phyloP scores from a whole-genome alignment of 2,329 filamentous ascomycete species.

The Fusarium heterosporum region DNA sequence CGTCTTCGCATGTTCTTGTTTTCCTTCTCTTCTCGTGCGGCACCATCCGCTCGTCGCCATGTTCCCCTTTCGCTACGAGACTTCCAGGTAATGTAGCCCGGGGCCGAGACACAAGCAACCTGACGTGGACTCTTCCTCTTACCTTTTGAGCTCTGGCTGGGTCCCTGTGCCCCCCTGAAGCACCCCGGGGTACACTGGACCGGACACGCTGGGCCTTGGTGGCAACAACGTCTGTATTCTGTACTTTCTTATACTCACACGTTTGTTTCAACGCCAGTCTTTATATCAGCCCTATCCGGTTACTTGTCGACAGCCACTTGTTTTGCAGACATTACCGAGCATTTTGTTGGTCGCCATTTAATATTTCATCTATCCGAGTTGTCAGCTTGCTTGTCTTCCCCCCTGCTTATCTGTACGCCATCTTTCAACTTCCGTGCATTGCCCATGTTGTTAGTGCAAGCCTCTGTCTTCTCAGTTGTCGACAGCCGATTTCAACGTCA shows the following conservation, averaged over 20 bases:
- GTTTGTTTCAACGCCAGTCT: constrained; percentile 37
- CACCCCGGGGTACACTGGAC: constrained; percentile 31
- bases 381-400: constrained; percentile 11
- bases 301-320: constrained; percentile 21
- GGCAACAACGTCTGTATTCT: constrained; percentile 38
- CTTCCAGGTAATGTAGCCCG: constrained; percentile 40
- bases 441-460: constrained; percentile 44
- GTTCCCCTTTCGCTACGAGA: constrained; percentile 43
- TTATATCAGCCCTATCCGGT: constrained; percentile 48
- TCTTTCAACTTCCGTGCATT: constrained; percentile 13
- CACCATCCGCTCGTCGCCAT: constrained; percentile 41
- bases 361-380: constrained; percentile 12
- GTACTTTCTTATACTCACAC: constrained; percentile 8
- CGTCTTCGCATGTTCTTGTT: constrained; percentile 43
- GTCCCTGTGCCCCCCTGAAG: constrained; percentile 30
- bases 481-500: constrained; percentile 15
- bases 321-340: constrained; percentile 10
- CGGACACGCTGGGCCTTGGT: constrained; percentile 32
- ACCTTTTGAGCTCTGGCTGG: constrained; percentile 38
- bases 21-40: constrained; percentile 27
- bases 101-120: constrained; percentile 38
- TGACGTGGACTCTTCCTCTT: constrained; percentile 28
- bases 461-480: constrained; percentile 27
- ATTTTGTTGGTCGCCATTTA: not conserved
- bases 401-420: constrained; percentile 12